Evolutionary conservation across 345 rosid species (phyloP), one percentile per base, ranked within the genome.

Genomic region (Eucalyptus cladocalyx): DNA sequence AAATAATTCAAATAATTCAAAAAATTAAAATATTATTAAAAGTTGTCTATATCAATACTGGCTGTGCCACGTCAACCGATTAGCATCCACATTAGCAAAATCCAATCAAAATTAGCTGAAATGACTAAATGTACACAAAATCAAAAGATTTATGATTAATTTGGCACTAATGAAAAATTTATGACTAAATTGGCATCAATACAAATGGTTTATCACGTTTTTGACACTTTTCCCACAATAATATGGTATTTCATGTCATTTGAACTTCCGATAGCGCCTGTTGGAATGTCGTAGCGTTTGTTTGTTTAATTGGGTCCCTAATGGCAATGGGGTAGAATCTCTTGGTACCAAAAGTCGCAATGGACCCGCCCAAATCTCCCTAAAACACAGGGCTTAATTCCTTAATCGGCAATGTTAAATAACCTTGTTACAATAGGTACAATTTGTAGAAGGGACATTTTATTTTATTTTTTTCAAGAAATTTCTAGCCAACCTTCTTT

Each of bases 31-130:
- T 51, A 51, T 51, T 51, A 51, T 51, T 51, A 51, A 51, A 51
- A 51, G 2, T 51, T 51, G 9, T 51, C 21, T 2, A 50, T 50
- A 3, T 50, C 21, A 0, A 0, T 17, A 6, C 4, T 51, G 1
- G 9, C 0, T 0, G 4, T 7, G 54, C 19, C 54, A 51, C 0
- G 8, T 51, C 54, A 17, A 51, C 8, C 4, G 3, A 51, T 18
- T 2, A 7, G 1, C 54, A 18, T 51, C 9, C 9, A 51, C 23
- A 50, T 51, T 7, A 51, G 54, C 1, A 51, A 51, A 51, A 51
- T 51, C 23, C 0, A 1, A 0, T 3, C 54, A 51, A 51, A 51
- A 18, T 51, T 51, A 18, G 23, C 4, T 2, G 4, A 51, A 51
- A 7, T 51, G 0, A 51, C 54, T 51, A 18, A 51, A 18, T 51